Base-by-base conservation (phyloP, 169 alveolate species). In the Plasmodium berghei region DNA sequence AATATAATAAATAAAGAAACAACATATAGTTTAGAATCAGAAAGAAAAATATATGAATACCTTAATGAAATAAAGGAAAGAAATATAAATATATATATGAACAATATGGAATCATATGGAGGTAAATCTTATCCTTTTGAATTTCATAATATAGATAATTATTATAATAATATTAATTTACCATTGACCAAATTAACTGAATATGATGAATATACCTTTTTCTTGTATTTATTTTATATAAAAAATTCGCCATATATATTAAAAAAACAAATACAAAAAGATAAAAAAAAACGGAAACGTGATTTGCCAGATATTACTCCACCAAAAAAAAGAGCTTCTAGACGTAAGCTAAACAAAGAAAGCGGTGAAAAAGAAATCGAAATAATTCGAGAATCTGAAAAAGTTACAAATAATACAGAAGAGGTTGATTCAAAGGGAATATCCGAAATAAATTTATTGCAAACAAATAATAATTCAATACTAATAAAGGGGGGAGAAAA, bases 191-290 rank as follows among this genome's bases (percentile, higher is more conserved):
- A 71, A 12, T 9, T 86, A 24, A 9, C 91, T 10, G 91, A 86
- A 73, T 71, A 72, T 58, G 91, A 86, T 55, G 75, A 86, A 28
- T 56, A 26, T 56, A 71, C 91, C 8, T 86, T 86, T 61, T 86
- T 86, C 62, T 48, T 86, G 54, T 71, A 86, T 71, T 72, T 86
- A 63, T 86, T 86, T 58, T 86, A 86, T 71, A 42, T 86, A 55
- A 86, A 86, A 71, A 69, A 66, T 40, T 46, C 91, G 16, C 72
- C 86, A 0, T 61, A 86, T 86, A 71, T 86, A 70, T 52, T 86
- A 69, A 86, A 86, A 49, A 86, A 72, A 54, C 87, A 86, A 86
- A 70, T 86, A 24, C 70, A 70, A 59, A 86, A 71, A 64, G 91
- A 86, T 18, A 86, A 72, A 54, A 86, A 46, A 58, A 86, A 86